Evolutionary conservation across 352 stramenopile genomes (phyloP), one percentile per base, ranked within the genome.

Genomic region (Hyaloperonospora brassicae): DNA sequence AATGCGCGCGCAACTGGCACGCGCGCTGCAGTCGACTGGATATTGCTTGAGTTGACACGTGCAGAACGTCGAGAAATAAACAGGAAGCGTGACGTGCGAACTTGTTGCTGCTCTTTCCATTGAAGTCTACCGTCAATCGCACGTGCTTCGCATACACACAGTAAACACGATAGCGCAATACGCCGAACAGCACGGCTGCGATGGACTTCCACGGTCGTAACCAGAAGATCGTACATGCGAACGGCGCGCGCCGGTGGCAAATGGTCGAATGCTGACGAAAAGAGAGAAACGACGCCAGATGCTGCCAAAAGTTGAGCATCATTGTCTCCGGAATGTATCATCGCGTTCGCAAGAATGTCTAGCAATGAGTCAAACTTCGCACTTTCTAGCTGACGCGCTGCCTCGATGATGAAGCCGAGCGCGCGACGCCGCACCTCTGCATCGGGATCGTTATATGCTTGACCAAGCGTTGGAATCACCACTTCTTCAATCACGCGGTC

Each of bases 401-500:
- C 75, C 35, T 84, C 70, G 14, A 77, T 86, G 25, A 95, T 66
- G 36, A 91, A 68, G 8, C 75, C 77, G 7, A 95, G 52, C 1
- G 64, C 72, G 30, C 71, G 74, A 11, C 64, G 57, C 7, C 84
- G 81, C 31, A 95, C 76, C 5, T 72, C 70, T 0, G 65, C 38
- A 27, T 87, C 72, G 13, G 66, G 55, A 50, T 95, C 84, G 58
- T 89, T 70, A 57, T 89, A 93, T 7, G 92, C 65, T 25, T 81
- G 67, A 7, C 57, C 52, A 30, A 95, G 61, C 23, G 70, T 76
- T 14, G 84, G 84, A 21, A 93, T 56, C 12, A 93, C 46, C 10
- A 95, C 73, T 59, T 95, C 81, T 67, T 95, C 84, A 30, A 93
- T 82, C 9, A 95, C 78, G 22, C 80, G 76, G 46, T 92, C 83